Percentiles rank a stretch among this genome's conserved stretches.
Evolutionary conservation across 2,329 filamentous ascomycete genomes (phyloP).

Genomic region (Exophiala spinifera): DNA sequence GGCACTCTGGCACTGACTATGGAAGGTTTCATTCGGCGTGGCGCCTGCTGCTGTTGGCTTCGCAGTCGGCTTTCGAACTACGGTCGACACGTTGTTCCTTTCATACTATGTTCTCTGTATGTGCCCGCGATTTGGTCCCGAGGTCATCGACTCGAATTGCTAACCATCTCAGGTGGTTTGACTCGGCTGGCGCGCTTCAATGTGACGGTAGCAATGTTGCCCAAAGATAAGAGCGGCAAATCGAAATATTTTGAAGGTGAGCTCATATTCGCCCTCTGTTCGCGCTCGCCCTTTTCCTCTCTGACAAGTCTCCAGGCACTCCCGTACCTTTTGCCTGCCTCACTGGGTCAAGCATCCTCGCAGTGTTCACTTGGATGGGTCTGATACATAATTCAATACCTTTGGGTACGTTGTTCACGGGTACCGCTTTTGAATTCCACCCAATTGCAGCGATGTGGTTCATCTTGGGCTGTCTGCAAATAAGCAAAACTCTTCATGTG

Average conservation of each 20-base stretch:
- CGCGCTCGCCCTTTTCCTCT: neutral
- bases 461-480: constrained; percentile 89
- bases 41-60: constrained; percentile 85
- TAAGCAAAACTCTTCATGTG: constrained; percentile 90
- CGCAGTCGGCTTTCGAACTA: constrained; percentile 79
- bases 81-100: constrained; percentile 74
- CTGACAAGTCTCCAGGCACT: constrained; percentile 55
- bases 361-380: constrained; percentile 78
- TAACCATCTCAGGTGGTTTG: constrained; percentile 62
- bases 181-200: constrained; percentile 96
- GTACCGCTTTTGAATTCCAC: constrained; percentile 75
- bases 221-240: constrained; percentile 89
- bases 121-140: neutral
- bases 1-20: constrained; percentile 1
- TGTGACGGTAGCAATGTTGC: constrained; percentile 83
- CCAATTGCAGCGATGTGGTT: constrained; percentile 78
- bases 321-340: constrained; percentile 84
- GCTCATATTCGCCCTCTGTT: neutral
- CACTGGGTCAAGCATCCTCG: constrained; percentile 77
- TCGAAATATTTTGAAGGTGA: constrained; percentile 79
- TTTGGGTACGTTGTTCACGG: constrained; percentile 64
- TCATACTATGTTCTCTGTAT: constrained; percentile 76
- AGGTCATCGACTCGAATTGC: neutral
- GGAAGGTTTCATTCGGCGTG: constrained; percentile 89
- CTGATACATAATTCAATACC: constrained; percentile 80